Percentiles rank a stretch among this genome's conserved stretches.
Evolutionary conservation across 2,329 filamentous ascomycete genomes (phyloP).

Genomic region (Colletotrichum sp.): DNA sequence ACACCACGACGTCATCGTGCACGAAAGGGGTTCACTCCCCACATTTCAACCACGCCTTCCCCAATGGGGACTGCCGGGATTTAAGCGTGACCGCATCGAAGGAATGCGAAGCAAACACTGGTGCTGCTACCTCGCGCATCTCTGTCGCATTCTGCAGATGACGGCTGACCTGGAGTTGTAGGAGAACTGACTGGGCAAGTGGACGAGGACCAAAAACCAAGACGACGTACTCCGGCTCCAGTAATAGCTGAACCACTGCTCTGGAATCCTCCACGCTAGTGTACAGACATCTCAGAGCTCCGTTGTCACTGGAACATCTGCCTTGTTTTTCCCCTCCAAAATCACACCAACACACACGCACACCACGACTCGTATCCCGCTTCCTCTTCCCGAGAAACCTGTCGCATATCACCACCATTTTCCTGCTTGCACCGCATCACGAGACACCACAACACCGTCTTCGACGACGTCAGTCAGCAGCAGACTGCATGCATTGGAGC

Average conservation of each 20-base stretch:
- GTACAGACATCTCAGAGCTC: background rate
- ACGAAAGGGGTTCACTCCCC: background rate
- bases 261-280: background rate
- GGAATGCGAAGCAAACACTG: background rate
- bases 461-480: conserved; percentile 4
- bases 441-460: background rate
- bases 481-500: background rate
- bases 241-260: background rate
- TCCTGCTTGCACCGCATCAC: background rate
- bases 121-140: background rate
- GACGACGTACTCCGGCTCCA: background rate
- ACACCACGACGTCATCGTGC: conserved; percentile 6
- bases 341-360: background rate
- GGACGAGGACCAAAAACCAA: background rate
- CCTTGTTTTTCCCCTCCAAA: background rate
- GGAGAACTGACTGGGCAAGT: background rate
- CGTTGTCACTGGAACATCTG: background rate
- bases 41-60: background rate
- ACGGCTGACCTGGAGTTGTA: background rate
- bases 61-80: background rate
- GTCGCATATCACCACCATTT: background rate
- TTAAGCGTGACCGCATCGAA: background rate
- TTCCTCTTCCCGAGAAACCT: background rate
- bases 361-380: background rate
- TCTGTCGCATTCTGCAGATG: background rate